These are phyloP conservation scores for Fusarium dlaminii DNA, from an alignment of 2,329 filamentous ascomycete genomes.

Conservation along the genomic window DNA sequence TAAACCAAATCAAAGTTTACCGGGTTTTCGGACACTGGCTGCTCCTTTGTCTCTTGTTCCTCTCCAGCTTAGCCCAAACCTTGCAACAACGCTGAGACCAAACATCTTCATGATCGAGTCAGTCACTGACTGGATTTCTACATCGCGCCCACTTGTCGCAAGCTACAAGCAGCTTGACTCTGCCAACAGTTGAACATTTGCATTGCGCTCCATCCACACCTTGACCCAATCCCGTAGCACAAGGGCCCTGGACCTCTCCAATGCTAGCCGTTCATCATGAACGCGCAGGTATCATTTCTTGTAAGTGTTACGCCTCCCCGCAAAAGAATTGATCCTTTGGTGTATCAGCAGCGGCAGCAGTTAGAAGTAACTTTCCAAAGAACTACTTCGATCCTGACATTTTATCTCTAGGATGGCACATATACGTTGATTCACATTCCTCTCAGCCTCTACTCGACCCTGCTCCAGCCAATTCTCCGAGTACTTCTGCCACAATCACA, in stretches of 20 bases:
- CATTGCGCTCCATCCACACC: background rate
- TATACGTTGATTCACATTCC: conserved; percentile 93
- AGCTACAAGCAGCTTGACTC: conserved; percentile 6
- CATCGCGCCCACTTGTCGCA: conserved; percentile 24
- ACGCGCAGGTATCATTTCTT: conserved; percentile 66
- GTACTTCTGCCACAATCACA: conserved; percentile 76
- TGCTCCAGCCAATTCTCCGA: conserved; percentile 87
- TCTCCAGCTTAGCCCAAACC: conserved; percentile 33
- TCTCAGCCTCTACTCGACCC: conserved; percentile 76
- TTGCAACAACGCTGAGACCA: conserved; percentile 25
- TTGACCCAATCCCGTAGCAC: background rate
- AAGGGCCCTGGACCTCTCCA: conserved; percentile 2
- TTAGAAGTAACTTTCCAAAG: background rate
- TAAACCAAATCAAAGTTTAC: conserved; percentile 32
- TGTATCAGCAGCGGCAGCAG: background rate
- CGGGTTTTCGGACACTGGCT: conserved; percentile 11
- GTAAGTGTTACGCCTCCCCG: conserved; percentile 51
- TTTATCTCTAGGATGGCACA: conserved; percentile 75
- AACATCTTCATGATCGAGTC: conserved; percentile 35
- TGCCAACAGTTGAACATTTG: conserved; percentile 5
- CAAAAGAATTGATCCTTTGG: background rate
- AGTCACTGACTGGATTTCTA: conserved; percentile 17
- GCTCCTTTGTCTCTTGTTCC: conserved; percentile 23
- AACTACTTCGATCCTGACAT: conserved; percentile 47
- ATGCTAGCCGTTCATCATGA: conserved; percentile 54